Percentiles rank a stretch among this genome's conserved stretches.
Evolutionary conservation across 345 rosid species (phyloP).

Genomic region (Eucalyptus pauciflora): DNA sequence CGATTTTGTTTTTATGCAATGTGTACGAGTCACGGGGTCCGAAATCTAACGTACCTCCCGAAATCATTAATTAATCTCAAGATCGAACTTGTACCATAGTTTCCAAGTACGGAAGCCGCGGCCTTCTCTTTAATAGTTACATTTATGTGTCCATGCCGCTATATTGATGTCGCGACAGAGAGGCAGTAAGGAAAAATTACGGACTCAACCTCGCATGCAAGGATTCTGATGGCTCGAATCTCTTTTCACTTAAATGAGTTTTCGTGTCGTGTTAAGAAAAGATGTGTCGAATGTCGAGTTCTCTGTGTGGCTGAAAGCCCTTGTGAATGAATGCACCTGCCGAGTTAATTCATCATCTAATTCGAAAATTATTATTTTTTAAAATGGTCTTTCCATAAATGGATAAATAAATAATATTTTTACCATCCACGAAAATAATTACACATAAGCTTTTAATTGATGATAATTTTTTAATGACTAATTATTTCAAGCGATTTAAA

Average conservation of each 20-base stretch:
- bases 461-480: not conserved
- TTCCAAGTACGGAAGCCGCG: not conserved
- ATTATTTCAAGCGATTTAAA: fast-evolving
- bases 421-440: fast-evolving
- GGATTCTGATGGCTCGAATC: not conserved
- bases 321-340: not conserved
- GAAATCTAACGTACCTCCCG: not conserved
- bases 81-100: not conserved
- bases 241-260: not conserved
- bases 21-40: not conserved
- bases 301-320: not conserved
- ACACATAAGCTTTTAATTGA: fast-evolving
- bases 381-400: not conserved
- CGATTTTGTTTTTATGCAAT: not conserved
- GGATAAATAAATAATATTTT: not conserved
- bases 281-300: fast-evolving
- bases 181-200: not conserved
- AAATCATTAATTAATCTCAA: not conserved
- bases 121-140: not conserved
- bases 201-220: not conserved
- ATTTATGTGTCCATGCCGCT: not conserved
- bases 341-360: too few relatives aligned
- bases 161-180: not conserved
- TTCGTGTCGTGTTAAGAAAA: fast-evolving
- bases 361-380: too few relatives aligned